Percentiles rank a stretch among this genome's conserved stretches.
phyloP scores from a whole-genome alignment of 164 flowering plant genomes.

The Houttuynia cordata region DNA sequence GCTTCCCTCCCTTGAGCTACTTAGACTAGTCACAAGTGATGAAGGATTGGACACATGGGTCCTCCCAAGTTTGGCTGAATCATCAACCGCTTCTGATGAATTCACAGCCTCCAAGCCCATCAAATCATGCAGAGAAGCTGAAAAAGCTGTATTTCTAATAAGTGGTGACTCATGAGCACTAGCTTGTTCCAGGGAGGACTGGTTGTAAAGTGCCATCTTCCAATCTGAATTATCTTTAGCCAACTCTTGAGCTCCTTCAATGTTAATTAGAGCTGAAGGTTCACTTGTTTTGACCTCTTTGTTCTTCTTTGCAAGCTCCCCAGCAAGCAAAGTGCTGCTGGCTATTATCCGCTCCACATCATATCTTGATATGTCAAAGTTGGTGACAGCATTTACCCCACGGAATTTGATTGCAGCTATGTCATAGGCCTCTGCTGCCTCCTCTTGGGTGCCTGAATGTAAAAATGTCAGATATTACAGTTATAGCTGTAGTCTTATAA shows the following conservation, averaged over 20 bases:
- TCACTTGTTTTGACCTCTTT: conserved; percentile 16
- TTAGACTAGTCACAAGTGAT: conserved; percentile 54
- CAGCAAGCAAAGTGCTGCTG: conserved; percentile 47
- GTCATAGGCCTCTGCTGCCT: conserved; percentile 75
- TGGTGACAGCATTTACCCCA: conserved; percentile 56
- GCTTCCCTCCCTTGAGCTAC: conserved; percentile 64
- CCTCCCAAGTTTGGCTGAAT: conserved; percentile 15
- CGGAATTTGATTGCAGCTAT: conserved; percentile 71
- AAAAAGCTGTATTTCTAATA: conserved; percentile 16
- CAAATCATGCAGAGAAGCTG: conserved; percentile 38
- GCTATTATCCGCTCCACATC: conserved; percentile 50
- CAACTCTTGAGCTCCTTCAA: conserved; percentile 9
- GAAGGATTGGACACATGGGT: conserved; percentile 43
- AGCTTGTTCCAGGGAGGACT: conserved; percentile 15
- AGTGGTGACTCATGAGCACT: conserved; percentile 10
- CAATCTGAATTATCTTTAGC: conserved; percentile 24
- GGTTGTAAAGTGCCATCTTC: conserved; percentile 35
- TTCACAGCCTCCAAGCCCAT: conserved; percentile 26
- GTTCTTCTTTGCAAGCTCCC: conserved; percentile 43
- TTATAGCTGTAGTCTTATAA: no score
- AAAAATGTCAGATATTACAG: background rate
- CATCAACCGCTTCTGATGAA: conserved; percentile 17
- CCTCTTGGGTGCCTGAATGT: conserved; percentile 58
- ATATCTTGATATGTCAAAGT: conserved; percentile 51
- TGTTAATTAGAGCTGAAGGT: conserved; percentile 9